phyloP scores from a whole-genome alignment of 192 early-diverging fungal species.

The Coemansia umbellata region DNA sequence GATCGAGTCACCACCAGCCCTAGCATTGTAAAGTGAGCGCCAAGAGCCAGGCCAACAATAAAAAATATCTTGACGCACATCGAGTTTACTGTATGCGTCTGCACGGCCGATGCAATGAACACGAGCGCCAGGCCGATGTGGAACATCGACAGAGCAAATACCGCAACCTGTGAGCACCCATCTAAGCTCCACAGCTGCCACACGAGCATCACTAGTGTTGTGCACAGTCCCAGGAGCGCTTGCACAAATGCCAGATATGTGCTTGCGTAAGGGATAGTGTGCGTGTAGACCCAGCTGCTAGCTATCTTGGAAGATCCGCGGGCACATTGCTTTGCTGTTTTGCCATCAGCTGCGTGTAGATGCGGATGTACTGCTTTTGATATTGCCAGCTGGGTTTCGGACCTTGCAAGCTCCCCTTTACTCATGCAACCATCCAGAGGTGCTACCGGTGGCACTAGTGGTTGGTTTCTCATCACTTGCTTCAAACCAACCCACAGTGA shows the following conservation, averaged over 20 bases:
- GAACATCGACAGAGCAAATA: neutral
- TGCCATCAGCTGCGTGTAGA: neutral
- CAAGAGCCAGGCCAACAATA: conserved; percentile 15
- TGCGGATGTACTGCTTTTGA: conserved; percentile 19
- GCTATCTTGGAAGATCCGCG: neutral
- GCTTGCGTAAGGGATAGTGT: conserved; percentile 14
- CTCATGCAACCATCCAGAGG: neutral
- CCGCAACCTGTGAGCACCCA: conserved; percentile 1
- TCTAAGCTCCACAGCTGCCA: neutral
- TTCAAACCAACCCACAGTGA: neutral
- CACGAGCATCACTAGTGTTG: neutral
- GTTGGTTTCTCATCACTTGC: neutral
- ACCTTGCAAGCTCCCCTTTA: neutral
- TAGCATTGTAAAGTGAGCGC: conserved; percentile 11
- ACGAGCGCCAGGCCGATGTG: conserved; percentile 13
- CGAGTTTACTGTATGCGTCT: conserved; percentile 21
- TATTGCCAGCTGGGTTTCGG: conserved; percentile 9
- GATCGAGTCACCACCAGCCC: neutral
- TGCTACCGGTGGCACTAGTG: conserved; percentile 2
- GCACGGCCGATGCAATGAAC: conserved; percentile 21
- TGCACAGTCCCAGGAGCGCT: conserved; percentile 2
- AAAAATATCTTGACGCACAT: conserved; percentile 34
- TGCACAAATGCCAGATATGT: conserved; percentile 4
- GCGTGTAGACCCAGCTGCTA: neutral
- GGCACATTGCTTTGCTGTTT: neutral